A percentile compares a stretch with the other conserved stretches of the same genome.
Evolutionary conservation across 345 rosid genomes (phyloP).

Genomic region (Lenwebbia sp.): DNA sequence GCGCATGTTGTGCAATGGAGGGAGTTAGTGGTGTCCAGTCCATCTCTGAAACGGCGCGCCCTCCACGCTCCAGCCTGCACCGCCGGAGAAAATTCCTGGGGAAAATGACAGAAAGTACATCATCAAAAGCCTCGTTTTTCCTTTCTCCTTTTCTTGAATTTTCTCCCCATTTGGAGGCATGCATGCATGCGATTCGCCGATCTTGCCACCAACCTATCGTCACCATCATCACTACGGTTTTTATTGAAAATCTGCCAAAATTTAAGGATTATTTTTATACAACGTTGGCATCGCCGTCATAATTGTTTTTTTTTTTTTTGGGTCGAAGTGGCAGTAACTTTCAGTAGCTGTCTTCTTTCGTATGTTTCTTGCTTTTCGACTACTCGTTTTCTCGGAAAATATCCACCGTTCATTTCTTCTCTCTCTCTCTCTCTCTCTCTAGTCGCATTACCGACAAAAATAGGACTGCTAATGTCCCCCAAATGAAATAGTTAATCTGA

Average conservation of each 20-base stretch:
- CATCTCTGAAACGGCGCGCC: not conserved
- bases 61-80: not conserved
- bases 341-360: not conserved
- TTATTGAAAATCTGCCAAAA: not conserved
- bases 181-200: not conserved
- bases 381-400: not conserved
- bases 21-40: not conserved
- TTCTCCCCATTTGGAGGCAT: not conserved
- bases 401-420: not conserved
- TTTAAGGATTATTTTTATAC: not conserved
- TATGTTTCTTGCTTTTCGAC: not conserved
- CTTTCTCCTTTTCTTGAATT: not conserved
- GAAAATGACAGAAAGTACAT: not conserved
- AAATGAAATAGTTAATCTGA: not conserved
- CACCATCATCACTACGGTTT: not conserved
- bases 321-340: not conserved
- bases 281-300: not conserved
- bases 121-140: not conserved
- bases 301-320: not conserved
- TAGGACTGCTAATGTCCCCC: not conserved
- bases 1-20: not conserved
- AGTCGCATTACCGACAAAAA: not conserved
- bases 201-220: not conserved
- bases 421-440: not conserved
- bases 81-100: not conserved